These are phyloP conservation scores for Podaxis sp. DNA, from an alignment of 768 basidiomycete species.

Conservation along the genomic window DNA sequence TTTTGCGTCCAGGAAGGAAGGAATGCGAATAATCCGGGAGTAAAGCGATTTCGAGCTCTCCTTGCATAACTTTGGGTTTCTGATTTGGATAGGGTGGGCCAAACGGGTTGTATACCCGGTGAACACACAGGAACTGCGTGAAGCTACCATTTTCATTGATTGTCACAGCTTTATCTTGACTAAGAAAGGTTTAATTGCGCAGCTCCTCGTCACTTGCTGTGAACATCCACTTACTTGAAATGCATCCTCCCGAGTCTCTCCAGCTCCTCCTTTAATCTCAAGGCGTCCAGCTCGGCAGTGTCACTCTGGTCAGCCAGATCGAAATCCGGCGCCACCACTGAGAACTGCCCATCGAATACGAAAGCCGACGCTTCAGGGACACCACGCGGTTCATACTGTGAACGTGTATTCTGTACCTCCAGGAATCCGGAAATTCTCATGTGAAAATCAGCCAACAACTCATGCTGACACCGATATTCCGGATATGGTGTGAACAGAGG, in stretches of 20 bases:
- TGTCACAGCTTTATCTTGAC: constrained; percentile 27
- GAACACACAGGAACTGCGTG: constrained; percentile 33
- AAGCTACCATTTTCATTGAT: constrained; percentile 28
- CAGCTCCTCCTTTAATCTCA: constrained; percentile 29
- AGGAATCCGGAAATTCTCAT: constrained; percentile 26
- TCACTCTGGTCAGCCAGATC: constrained; percentile 31
- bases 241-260: constrained; percentile 29
- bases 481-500: constrained; percentile 26
- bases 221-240: constrained; percentile 26
- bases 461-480: constrained; percentile 27
- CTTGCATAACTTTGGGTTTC: constrained; percentile 30
- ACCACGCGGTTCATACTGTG: constrained; percentile 19
- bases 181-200: constrained; percentile 9
- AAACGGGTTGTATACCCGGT: constrained; percentile 20
- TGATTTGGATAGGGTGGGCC: constrained; percentile 6
- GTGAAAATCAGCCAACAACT: constrained; percentile 24
- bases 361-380: constrained; percentile 26
- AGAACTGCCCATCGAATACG: constrained; percentile 48
- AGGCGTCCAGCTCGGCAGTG: constrained; percentile 22
- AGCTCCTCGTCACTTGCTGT: background rate
- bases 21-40: constrained; percentile 50
- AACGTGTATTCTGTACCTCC: constrained; percentile 30
- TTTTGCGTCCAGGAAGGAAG: constrained; percentile 50
- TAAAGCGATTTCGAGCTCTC: constrained; percentile 52
- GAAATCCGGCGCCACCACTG: constrained; percentile 36